Evolutionary conservation across 257 asterid genomes (phyloP).

Genomic region (Plantago elongata): DNA sequence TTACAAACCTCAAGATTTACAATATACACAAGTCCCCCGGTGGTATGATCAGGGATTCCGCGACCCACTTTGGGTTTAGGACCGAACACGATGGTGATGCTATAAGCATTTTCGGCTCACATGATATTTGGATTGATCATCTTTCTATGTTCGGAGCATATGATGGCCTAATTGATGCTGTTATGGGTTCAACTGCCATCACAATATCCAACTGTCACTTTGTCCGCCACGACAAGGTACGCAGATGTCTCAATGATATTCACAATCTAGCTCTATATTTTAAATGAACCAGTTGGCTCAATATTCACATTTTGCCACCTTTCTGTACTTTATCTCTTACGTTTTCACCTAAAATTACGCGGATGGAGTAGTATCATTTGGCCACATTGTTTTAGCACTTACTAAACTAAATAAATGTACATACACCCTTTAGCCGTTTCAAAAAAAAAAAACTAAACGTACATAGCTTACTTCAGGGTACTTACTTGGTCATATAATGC

Average conservation of each 20-base stretch:
- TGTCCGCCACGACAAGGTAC: slow-evolving; percentile 48
- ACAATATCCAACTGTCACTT: slow-evolving; percentile 54
- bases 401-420: neutral
- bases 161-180: slow-evolving; percentile 47
- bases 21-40: slow-evolving; percentile 29
- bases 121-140: slow-evolving; percentile 56
- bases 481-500: neutral
- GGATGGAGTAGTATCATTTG: too few species aligned
- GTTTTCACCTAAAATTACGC: too few species aligned
- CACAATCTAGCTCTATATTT: too few species aligned
- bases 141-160: slow-evolving; percentile 38
- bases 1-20: slow-evolving; percentile 34
- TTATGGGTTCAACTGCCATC: slow-evolving; percentile 46
- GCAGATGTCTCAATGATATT: neutral
- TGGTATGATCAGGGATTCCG: slow-evolving; percentile 35
- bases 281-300: too few species aligned
- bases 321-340: too few species aligned
- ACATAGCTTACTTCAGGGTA: too few species aligned
- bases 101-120: slow-evolving; percentile 37
- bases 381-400: too few species aligned
- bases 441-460: neutral
- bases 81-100: slow-evolving; percentile 50
- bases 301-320: too few species aligned
- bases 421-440: too few species aligned
- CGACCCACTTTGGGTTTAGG: slow-evolving; percentile 34